phyloP scores from a whole-genome alignment of 805 yeast genomes.

The Saturnispora ahearnii region DNA sequence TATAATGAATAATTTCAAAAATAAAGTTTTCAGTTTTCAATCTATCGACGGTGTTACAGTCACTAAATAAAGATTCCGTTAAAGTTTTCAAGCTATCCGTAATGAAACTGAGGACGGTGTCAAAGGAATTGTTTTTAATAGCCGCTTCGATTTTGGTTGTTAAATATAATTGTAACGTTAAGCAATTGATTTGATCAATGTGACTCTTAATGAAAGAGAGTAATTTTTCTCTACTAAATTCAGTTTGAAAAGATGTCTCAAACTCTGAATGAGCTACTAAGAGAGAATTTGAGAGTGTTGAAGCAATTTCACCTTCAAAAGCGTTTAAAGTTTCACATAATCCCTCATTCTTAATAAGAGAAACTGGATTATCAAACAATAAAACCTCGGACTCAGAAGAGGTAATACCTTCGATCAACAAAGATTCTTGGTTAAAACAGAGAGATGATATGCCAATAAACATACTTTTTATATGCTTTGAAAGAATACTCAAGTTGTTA shows the following conservation, averaged over 20 bases:
- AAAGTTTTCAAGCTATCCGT: neutral
- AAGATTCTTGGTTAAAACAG: constrained; percentile 22
- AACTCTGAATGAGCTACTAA: constrained; percentile 26
- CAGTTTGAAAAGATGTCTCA: constrained; percentile 9
- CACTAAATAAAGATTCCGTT: constrained; percentile 8
- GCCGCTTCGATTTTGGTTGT: constrained; percentile 33
- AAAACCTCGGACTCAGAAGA: constrained; percentile 65
- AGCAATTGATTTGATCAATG: constrained; percentile 49
- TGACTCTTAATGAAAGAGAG: constrained; percentile 29
- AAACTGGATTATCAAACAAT: constrained; percentile 34
- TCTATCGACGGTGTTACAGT: constrained; percentile 25
- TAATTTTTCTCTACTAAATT: constrained; percentile 11
- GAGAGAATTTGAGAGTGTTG: constrained; percentile 35
- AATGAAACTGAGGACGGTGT: neutral
- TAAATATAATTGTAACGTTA: constrained; percentile 52
- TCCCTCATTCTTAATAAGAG: constrained; percentile 32
- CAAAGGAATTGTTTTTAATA: neutral
- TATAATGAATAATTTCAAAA: constrained; percentile 57
- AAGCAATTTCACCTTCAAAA: constrained; percentile 46
- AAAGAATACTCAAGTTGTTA: constrained; percentile 35
- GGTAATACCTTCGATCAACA: constrained; percentile 31
- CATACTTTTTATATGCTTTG: constrained; percentile 59
- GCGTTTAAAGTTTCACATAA: constrained; percentile 54
- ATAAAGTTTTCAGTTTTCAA: constrained; percentile 51
- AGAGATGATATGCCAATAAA: constrained; percentile 54